phyloP scores from a whole-genome alignment of 108 stramenopile species.

The Skeletonema grethae region DNA sequence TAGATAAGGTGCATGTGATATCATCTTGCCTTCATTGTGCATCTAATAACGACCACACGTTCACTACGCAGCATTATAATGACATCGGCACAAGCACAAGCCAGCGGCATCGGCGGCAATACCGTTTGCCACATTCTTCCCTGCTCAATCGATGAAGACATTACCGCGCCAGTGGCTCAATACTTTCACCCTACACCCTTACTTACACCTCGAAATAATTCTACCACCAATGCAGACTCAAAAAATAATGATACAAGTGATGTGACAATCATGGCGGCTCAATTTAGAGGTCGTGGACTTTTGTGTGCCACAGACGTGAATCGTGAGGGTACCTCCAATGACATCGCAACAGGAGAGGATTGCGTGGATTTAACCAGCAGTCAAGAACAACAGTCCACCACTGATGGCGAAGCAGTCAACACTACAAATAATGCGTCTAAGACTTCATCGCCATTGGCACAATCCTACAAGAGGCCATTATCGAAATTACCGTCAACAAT shows the following conservation, averaged over 20 bases:
- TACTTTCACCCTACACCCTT: constrained; percentile 45
- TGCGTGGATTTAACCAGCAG: neutral
- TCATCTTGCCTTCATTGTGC: no score
- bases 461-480: constrained; percentile 4
- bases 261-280: constrained; percentile 33
- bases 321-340: neutral
- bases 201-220: neutral
- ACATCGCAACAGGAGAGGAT: neutral
- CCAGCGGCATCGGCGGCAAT: neutral
- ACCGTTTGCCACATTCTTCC: constrained; percentile 45
- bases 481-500: constrained; percentile 24
- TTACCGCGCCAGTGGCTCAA: constrained; percentile 30
- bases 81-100: neutral
- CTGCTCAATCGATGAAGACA: constrained; percentile 41
- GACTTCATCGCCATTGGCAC: neutral
- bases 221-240: neutral
- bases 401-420: neutral
- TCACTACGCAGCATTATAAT: neutral
- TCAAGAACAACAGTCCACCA: neutral
- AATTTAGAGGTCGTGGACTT: constrained; percentile 49
- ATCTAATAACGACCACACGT: no score
- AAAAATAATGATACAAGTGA: neutral
- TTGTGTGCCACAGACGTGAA: constrained; percentile 28
- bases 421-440: no score
- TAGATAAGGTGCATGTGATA: no score